phyloP scores from a whole-genome alignment of 768 basidiomycete species.

The button mushroom (Agaricus bisporus) region DNA sequence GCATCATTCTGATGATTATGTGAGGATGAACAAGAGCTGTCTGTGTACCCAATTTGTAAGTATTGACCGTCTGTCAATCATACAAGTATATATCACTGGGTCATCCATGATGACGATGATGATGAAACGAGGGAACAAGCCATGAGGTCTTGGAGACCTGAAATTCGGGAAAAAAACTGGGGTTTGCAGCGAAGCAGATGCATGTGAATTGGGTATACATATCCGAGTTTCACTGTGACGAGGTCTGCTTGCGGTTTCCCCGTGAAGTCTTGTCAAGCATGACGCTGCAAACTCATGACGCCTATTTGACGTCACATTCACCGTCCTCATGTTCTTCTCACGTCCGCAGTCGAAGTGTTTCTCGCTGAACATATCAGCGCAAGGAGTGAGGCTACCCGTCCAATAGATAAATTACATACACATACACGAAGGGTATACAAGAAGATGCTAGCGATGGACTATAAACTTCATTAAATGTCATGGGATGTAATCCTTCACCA shows the following conservation, averaged over 20 bases:
- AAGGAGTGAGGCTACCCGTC: background rate
- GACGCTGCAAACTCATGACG: background rate
- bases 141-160: background rate
- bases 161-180: background rate
- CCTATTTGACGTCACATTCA: conserved; percentile 1
- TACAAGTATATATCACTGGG: background rate
- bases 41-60: too few species aligned
- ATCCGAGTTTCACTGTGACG: background rate
- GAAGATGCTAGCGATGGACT: background rate
- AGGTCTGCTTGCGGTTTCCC: background rate
- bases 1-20: background rate
- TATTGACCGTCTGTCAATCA: too few species aligned
- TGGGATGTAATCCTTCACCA: too few species aligned
- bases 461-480: background rate
- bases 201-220: background rate
- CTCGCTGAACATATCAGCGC: background rate
- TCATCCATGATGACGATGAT: background rate
- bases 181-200: background rate
- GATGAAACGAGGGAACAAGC: background rate
- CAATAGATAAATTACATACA: conserved; percentile 8
- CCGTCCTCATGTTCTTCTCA: background rate
- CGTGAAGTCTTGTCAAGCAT: background rate
- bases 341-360: background rate
- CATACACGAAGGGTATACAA: background rate
- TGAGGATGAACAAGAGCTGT: too few species aligned